Evolutionary conservation across 2,329 filamentous ascomycete species (phyloP).

Genomic region (Hymenoscyphus fraxineus): DNA sequence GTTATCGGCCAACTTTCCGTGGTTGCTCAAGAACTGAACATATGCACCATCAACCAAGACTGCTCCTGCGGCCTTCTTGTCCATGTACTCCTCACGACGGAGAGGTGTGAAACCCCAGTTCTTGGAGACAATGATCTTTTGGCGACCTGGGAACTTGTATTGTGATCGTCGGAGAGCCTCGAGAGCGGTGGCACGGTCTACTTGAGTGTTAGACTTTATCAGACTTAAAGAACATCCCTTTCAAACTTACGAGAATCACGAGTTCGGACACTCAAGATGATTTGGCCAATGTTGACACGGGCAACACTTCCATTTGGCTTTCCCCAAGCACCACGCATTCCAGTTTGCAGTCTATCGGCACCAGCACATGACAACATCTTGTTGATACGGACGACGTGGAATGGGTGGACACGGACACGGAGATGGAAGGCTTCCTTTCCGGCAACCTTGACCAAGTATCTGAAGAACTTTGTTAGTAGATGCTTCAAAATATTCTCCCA

Average conservation of each 20-base stretch:
- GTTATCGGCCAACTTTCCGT: conserved; percentile 82
- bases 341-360: conserved; percentile 99
- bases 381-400: conserved; percentile 99
- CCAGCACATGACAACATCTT: conserved; percentile 99
- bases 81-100: conserved; percentile 93
- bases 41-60: conserved; percentile 98
- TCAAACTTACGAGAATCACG: conserved; percentile 75
- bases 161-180: conserved; percentile 98
- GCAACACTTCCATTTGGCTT: conserved; percentile 99
- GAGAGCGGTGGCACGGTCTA: conserved; percentile 86
- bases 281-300: conserved; percentile 99
- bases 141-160: conserved; percentile 99
- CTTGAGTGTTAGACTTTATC: conserved; percentile 28
- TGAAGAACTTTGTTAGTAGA: conserved; percentile 18
- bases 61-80: conserved; percentile 88
- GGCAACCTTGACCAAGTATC: conserved; percentile 63
- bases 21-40: conserved; percentile 97
- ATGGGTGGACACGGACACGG: conserved; percentile 87
- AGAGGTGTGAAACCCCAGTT: conserved; percentile 99
- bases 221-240: neutral
- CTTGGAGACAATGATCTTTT: conserved; percentile 99
- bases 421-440: conserved; percentile 74
- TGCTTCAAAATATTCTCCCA: conserved; percentile 2
- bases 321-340: conserved; percentile 99
- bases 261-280: conserved; percentile 94